Conservation (phyloP, 2,329 filamentous ascomycete species). For the Cladosporium phlei region DNA sequence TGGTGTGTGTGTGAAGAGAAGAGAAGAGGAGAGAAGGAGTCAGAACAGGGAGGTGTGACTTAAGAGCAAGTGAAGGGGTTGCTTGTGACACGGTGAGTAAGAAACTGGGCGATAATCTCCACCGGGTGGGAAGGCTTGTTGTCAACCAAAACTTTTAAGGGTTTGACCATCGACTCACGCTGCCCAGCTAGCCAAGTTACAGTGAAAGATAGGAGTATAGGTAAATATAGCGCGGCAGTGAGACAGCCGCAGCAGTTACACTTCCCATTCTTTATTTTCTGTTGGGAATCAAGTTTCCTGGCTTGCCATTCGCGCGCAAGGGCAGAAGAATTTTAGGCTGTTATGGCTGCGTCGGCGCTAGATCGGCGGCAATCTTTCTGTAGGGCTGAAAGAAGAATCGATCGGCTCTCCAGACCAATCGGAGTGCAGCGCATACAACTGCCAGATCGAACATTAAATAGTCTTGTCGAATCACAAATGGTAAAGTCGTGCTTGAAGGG, state of each 20-base stretch:
- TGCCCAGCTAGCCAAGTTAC: no score
- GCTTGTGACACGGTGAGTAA: constrained; percentile 10
- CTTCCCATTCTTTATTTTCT: no score
- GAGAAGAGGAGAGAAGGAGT: not conserved
- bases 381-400: constrained; percentile 2
- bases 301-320: not conserved
- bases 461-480: no score
- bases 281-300: not conserved
- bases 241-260: no score
- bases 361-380: constrained; percentile 2
- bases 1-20: not conserved
- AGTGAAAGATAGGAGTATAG: no score
- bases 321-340: not conserved
- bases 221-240: not conserved
- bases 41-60: not conserved
- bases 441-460: no score
- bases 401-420: no score
- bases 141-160: constrained; percentile 6
- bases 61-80: constrained; percentile 3
- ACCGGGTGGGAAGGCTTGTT: constrained; percentile 6
- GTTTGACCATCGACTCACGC: no score
- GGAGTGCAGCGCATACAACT: no score
- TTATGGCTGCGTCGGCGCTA: not conserved
- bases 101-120: constrained; percentile 8
- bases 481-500: no score